phyloP scores from a whole-genome alignment of 768 basidiomycete genomes.

The Pilatotrama ljubarskyi region DNA sequence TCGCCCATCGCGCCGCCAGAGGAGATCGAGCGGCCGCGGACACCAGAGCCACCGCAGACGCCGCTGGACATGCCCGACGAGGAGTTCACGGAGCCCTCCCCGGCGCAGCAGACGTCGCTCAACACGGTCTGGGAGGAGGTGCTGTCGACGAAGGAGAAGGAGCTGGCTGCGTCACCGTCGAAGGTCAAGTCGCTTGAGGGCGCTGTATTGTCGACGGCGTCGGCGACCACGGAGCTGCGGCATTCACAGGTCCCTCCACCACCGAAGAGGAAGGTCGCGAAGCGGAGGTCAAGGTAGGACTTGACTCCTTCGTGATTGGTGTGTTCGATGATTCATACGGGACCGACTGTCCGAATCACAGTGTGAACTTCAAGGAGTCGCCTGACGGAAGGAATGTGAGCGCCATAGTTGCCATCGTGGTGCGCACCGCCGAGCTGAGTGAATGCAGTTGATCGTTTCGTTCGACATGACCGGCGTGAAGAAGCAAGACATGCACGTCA shows the following conservation, averaged over 20 bases:
- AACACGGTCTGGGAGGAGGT: conserved; percentile 68
- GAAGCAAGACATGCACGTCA: conserved; percentile 77
- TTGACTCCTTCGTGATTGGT: background rate
- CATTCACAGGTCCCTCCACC: conserved; percentile 12
- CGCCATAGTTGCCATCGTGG: background rate
- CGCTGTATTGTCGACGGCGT: conserved; percentile 17
- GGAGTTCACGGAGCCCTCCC: conserved; percentile 12
- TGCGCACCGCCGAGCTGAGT: background rate
- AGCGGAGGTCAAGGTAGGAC: conserved; percentile 64
- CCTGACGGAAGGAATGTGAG: conserved; percentile 58
- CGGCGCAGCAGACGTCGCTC: conserved; percentile 36
- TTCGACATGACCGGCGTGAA: conserved; percentile 70
- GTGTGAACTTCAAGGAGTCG: conserved; percentile 71
- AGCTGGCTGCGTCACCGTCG: conserved; percentile 65
- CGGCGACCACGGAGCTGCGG: conserved; percentile 3
- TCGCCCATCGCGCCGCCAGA: conserved; percentile 1
- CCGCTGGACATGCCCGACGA: conserved; percentile 20
- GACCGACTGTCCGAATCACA: conserved; percentile 26
- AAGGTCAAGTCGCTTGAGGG: conserved; percentile 71
- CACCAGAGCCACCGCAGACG: conserved; percentile 12
- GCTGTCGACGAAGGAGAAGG: conserved; percentile 61
- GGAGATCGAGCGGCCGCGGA: background rate
- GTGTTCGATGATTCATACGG: background rate
- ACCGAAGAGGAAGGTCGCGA: conserved; percentile 45
- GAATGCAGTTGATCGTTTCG: conserved; percentile 55